Evolutionary conservation across 2,329 filamentous ascomycete species (phyloP).

Genomic region (Exophiala aquamarina): DNA sequence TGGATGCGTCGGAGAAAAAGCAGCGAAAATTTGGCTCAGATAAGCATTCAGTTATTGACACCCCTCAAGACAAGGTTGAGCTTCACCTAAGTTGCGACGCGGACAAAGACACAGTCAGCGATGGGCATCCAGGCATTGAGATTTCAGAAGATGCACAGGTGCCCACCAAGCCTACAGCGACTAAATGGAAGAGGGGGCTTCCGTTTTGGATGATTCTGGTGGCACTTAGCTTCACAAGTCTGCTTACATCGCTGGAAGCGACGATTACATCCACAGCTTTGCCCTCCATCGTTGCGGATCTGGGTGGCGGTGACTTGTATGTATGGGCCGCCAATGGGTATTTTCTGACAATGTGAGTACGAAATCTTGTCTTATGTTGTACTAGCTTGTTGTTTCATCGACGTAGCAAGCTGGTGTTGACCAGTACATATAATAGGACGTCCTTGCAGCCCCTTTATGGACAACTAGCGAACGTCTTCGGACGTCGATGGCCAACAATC

Average conservation of each 20-base stretch:
- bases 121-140: too few species aligned
- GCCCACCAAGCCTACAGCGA: too few species aligned
- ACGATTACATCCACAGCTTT: slow-evolving; percentile 43
- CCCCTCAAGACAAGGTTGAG: too few species aligned
- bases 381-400: not conserved
- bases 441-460: slow-evolving; percentile 52
- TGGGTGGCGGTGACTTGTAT: slow-evolving; percentile 35
- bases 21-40: too few species aligned
- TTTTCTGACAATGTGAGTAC: slow-evolving; percentile 29
- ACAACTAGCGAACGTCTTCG: slow-evolving; percentile 53
- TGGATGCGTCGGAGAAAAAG: too few species aligned
- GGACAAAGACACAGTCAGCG: too few species aligned
- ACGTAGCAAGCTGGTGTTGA: slow-evolving; percentile 52
- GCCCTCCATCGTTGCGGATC: slow-evolving; percentile 38
- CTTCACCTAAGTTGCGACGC: too few species aligned
- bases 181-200: slow-evolving; percentile 13
- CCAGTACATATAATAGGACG: slow-evolving; percentile 29
- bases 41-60: too few species aligned
- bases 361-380: not conserved
- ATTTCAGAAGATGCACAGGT: too few species aligned
- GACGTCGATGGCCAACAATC: slow-evolving; percentile 46
- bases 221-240: slow-evolving; percentile 28
- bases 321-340: slow-evolving; percentile 39
- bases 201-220: slow-evolving; percentile 34
- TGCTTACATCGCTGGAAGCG: slow-evolving; percentile 39